A percentile compares a stretch with the other conserved stretches of the same genome.
Conservation (phyloP, 306 rosid genomes). For the Mucuna pruriens region DNA sequence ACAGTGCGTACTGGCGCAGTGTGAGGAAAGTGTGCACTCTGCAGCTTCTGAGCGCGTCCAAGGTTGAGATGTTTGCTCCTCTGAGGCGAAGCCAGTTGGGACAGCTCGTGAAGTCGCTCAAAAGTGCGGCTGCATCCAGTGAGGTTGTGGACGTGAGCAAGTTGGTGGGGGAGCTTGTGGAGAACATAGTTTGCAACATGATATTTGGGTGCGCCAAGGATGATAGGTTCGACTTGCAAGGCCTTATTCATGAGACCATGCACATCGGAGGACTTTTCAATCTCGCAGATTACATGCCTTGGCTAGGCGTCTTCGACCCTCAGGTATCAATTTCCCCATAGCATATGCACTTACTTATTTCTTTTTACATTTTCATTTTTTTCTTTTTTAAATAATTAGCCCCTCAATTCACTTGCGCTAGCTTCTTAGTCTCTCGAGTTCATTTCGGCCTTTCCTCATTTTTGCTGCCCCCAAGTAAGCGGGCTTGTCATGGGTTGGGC, state of each 20-base stretch:
- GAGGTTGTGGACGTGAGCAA: conserved; percentile 32
- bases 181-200: background rate
- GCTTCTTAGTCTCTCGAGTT: too few species aligned
- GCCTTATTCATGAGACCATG: background rate
- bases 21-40: conserved; percentile 34
- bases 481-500: too few species aligned
- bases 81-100: conserved; percentile 28
- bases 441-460: too few species aligned
- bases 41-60: conserved; percentile 31
- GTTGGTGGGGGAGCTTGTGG: background rate
- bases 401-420: too few species aligned
- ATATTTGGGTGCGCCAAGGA: background rate
- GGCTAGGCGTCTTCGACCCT: conserved; percentile 31
- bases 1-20: conserved; percentile 49
- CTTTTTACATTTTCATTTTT: too few species aligned
- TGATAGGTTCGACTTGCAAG: conserved; percentile 20
- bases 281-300: conserved; percentile 32
- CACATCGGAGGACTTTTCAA: conserved; percentile 21
- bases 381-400: too few species aligned
- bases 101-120: background rate
- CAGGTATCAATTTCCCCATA: too few species aligned
- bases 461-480: too few species aligned
- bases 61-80: conserved; percentile 34
- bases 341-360: too few species aligned
- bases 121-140: background rate